Base-by-base conservation (phyloP, 495 filamentous ascomycete species). In the Trichoderma asperelloides region DNA sequence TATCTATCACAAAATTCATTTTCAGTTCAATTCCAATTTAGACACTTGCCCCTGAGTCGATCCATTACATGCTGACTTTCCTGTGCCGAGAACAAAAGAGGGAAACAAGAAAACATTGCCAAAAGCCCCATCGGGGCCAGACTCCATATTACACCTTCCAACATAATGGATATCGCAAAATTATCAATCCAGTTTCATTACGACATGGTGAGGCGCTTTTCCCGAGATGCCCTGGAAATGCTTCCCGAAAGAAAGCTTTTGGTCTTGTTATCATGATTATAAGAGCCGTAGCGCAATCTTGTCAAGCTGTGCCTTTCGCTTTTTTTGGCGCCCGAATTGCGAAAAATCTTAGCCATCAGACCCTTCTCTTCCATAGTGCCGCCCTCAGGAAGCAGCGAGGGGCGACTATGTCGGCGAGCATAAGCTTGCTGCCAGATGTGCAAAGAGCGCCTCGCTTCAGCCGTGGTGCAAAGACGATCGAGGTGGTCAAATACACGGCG, bases 401-500 rank as follows among this genome's bases (percentile, higher is more conserved):
- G 55, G 27, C 71, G 68, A 1, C 71, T 62, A 43, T 70, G 70
- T 9, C 62, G 62, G 12, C 75, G 72, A 40, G 81, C 78, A 72
- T 81, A 86, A 15, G 33, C 65, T 21, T 79, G 71, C 66, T 81
- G 81, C 74, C 80, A 87, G 12, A 65, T 66, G 27, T 72, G 74
- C 40, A 88, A 70, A 47, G 83, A 86, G 2, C 60, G 57, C 25
- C 74, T 78, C 21, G 86, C 84, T 47, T 82, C 80, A 5, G 75
- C 73, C 0, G 82, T 87, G 40, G 66, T 65, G 71, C 85, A 89
- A 0, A 80, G 64, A 0, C 72, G 70, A 18, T 82, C 75, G 1
- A 89, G 73, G 37, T 81, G 74, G 30, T 71, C 64, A 69, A 87
- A 83, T 6, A 84, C 80, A 47, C 82, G 80, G 3, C 77, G 76